These are phyloP conservation scores for Pyrus communis DNA, from an alignment of 306 rosid genomes.

Conservation along the genomic window DNA sequence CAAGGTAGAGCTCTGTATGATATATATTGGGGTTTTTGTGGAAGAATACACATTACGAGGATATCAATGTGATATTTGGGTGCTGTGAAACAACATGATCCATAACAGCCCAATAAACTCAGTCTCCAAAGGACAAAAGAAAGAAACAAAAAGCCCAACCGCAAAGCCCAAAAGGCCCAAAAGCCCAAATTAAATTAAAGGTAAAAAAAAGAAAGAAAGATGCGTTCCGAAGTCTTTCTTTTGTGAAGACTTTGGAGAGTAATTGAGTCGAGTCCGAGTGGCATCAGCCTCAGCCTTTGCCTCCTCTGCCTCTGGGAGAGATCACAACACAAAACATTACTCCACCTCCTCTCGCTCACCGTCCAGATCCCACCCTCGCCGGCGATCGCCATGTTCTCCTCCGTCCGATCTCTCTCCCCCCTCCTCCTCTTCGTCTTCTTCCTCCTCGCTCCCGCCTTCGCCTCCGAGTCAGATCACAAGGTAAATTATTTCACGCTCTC, in stretches of 20 bases:
- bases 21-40: too few relatives aligned
- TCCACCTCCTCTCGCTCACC: not conserved
- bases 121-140: not conserved
- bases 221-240: constrained; percentile 4
- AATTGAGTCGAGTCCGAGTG: not conserved
- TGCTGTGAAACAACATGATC: not conserved
- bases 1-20: too few relatives aligned
- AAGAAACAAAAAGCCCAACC: not conserved
- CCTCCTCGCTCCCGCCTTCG: constrained; percentile 37
- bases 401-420: constrained; percentile 47
- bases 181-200: not conserved
- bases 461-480: constrained; percentile 93
- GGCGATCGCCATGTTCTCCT: constrained; percentile 58
- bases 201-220: not conserved
- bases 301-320: not conserved
- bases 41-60: too few relatives aligned
- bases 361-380: constrained; percentile 42
- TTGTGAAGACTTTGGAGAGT: not conserved
- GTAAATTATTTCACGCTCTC: constrained; percentile 20
- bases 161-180: not conserved
- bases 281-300: not conserved
- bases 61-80: too few relatives aligned
- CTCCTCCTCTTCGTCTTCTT: constrained; percentile 20
- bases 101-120: not conserved
- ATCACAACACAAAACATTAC: not conserved